Evolutionary conservation across 140 eudicot genomes (phyloP), one percentile per base, ranked within the genome.

Genomic region (Stevia rebaudiana): DNA sequence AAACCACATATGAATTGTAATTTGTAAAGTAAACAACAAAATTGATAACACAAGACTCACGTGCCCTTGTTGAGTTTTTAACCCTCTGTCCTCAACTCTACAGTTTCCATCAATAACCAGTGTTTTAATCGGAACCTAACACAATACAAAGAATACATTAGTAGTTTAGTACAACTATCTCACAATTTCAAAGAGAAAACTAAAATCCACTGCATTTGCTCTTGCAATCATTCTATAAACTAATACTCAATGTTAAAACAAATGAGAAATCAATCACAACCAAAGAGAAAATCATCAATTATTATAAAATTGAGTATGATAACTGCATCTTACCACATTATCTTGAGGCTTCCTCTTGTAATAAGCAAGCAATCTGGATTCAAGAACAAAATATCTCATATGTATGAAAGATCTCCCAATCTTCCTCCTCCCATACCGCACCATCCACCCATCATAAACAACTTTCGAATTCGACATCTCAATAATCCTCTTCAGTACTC

Each of bases 381-480:
- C 98, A 0, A 92, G 94, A 25, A 92, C 96, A 25, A 92, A 92
- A 83, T 88, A 92, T 46, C 98, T 78, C 98, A 88, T 92, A 52
- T 92, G 98, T 58, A 92, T 88, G 62, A 80, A 92, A 10, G 98
- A 92, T 74, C 98, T 75, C 63, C 98, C 98, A 42, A 92, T 85
- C 72, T 85, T 92, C 83, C 98, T 85, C 81, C 98, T 72, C 48
- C 98, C 98, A 71, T 84, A 88, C 63, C 98, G 74, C 46, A 92
- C 98, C 96, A 92, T 88, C 98, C 98, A 92, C 40, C 98, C 98
- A 54, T 92, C 98, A 69, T 92, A 92, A 25, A 92, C 95, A 16
- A 85, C 96, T 78, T 92, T 92, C 56, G 96, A 78, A 79, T 83
- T 83, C 65, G 70, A 78, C 60, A 25, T 75, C 71, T 47, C 50